These are phyloP conservation scores for Colletotrichum cuscutae DNA, from an alignment of 2,329 filamentous ascomycete genomes.

Conservation along the genomic window DNA sequence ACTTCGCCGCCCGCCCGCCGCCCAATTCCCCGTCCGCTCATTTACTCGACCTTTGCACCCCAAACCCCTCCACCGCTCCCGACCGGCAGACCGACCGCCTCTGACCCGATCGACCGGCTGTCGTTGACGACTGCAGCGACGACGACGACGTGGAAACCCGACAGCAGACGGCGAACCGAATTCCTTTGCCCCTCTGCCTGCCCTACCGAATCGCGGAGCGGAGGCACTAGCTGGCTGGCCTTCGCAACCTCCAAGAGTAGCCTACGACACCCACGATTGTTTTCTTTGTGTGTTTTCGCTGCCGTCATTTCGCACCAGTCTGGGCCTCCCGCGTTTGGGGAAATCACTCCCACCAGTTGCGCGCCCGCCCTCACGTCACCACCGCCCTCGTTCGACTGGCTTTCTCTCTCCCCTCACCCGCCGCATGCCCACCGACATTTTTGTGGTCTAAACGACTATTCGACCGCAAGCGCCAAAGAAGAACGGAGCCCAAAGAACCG, in stretches of 20 bases:
- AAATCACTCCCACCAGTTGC: neutral
- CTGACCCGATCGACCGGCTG: slow-evolving; percentile 16
- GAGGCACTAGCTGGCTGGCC: neutral
- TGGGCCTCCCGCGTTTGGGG: neutral
- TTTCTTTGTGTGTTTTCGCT: neutral
- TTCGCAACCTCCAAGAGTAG: neutral
- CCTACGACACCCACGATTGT: neutral
- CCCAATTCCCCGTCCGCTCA: slow-evolving; percentile 16
- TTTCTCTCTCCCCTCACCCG: slow-evolving; percentile 4
- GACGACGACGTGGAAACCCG: neutral
- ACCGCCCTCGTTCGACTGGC: neutral
- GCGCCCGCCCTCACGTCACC: slow-evolving; percentile 8
- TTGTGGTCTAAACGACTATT: neutral
- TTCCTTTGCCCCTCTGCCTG: neutral
- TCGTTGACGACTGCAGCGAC: slow-evolving; percentile 2
- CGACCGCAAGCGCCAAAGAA: neutral
- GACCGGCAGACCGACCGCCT: slow-evolving; percentile 2
- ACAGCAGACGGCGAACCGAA: neutral
- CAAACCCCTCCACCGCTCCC: slow-evolving; percentile 26
- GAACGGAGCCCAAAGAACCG: neutral
- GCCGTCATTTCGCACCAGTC: neutral
- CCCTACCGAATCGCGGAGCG: neutral
- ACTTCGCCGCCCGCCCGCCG: neutral
- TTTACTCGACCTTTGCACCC: slow-evolving; percentile 9
- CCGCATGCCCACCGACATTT: slow-evolving; percentile 10